Evolutionary conservation across 768 basidiomycete genomes (phyloP).

Genomic region (Multifurca ochricompacta): DNA sequence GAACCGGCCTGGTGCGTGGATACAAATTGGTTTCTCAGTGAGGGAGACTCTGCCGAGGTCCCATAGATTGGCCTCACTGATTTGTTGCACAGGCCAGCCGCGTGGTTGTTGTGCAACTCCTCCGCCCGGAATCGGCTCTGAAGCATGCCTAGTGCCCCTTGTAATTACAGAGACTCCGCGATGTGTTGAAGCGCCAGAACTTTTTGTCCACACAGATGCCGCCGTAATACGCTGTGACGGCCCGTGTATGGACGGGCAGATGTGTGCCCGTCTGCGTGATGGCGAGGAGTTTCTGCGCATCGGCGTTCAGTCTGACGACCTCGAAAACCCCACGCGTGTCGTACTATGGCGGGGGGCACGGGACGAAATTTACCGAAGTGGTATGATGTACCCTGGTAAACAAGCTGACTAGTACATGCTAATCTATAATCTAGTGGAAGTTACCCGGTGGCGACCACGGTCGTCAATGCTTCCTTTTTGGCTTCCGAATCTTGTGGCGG

Average conservation of each 20-base stretch:
- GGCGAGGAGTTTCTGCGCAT: conserved; percentile 51
- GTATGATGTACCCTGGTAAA: conserved; percentile 29
- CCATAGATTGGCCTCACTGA: not conserved
- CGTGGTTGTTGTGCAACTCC: conserved; percentile 21
- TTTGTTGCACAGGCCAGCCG: conserved; percentile 26
- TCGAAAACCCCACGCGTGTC: conserved; percentile 23
- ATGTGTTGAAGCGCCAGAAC: conserved; percentile 49
- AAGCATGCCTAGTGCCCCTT: conserved; percentile 39
- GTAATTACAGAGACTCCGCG: conserved; percentile 27
- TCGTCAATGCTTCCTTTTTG: conserved; percentile 31
- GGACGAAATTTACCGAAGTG: conserved; percentile 58
- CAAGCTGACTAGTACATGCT: not conserved
- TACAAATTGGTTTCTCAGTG: conserved; percentile 23
- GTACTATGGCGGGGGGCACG: conserved; percentile 71
- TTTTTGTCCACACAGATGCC: conserved; percentile 31
- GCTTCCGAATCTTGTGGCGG: conserved; percentile 31
- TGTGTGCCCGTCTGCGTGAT: conserved; percentile 48
- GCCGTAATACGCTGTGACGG: conserved; percentile 36
- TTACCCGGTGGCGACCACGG: conserved; percentile 43
- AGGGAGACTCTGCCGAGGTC: conserved; percentile 22
- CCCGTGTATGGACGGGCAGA: conserved; percentile 32
- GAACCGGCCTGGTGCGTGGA: conserved; percentile 18
- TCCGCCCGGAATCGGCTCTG: not conserved
- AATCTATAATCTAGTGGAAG: conserved; percentile 37
- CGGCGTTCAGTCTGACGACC: conserved; percentile 29